These are phyloP conservation scores for Suhomyces kunorum DNA, from an alignment of 1,139 yeast species.

Conservation along the genomic window DNA sequence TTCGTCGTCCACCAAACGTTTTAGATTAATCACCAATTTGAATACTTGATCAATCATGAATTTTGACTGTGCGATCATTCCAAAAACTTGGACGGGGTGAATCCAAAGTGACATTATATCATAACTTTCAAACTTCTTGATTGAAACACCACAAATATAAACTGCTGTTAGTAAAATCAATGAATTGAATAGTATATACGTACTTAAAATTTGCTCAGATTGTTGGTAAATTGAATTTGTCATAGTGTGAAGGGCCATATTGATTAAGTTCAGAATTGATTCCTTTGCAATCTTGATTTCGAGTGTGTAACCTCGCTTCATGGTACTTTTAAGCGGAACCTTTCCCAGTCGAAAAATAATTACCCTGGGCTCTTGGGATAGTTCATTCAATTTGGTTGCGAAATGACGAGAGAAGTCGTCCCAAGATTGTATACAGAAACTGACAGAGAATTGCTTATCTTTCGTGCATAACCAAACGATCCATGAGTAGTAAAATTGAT, in stretches of 20 bases:
- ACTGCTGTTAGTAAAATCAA: conserved; percentile 9
- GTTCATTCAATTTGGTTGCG: conserved; percentile 1
- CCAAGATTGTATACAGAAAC: conserved; percentile 7
- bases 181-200: background rate
- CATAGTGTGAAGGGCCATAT: conserved; percentile 7
- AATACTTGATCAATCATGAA: conserved; percentile 2
- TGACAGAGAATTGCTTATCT: conserved; percentile 4
- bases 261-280: conserved; percentile 6
- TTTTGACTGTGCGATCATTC: background rate
- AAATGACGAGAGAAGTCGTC: conserved; percentile 10
- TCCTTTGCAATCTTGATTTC: conserved; percentile 12
- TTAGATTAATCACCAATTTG: background rate
- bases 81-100: conserved; percentile 8
- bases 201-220: conserved; percentile 1
- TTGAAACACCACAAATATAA: conserved; percentile 12
- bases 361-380: conserved; percentile 1
- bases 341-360: conserved; percentile 16
- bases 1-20: background rate
- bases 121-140: background rate
- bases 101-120: conserved; percentile 8
- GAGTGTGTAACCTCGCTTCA: conserved; percentile 40
- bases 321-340: conserved; percentile 21
- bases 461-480: conserved; percentile 12
- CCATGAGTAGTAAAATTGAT: conserved; percentile 15
- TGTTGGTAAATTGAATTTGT: conserved; percentile 14